Evolutionary conservation across 129 eudicot genomes (phyloP), one percentile per base, ranked within the genome.

Genomic region (Tagetes patula): DNA sequence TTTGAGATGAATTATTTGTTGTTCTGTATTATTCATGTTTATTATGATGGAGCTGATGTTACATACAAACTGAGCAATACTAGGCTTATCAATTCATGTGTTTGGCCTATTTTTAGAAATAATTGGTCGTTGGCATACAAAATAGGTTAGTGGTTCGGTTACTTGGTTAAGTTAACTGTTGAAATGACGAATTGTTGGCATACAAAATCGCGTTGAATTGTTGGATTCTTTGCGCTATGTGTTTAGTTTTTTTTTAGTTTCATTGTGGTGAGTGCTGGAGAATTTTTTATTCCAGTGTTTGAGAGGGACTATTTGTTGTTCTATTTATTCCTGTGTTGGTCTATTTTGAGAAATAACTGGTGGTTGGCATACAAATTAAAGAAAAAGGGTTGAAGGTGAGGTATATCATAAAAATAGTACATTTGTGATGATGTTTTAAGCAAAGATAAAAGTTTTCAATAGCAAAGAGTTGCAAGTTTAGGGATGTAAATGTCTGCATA

Each of bases 331-430:
- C 49, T 45, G 49, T 45, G 49, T 48, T 20, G 4, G 12, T 20
- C 54, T 48, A 48, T 2, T 48, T 74, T 50, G 53, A 74, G 63
- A 74, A 39, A 64, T 36, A 63, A 52, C 67, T 11, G 55, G 53
- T 41, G 42, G 8, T 40, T 56, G 50, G 38, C 55, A 36, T 40
- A 30, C 33, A 32, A 59, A 45, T 41, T n/a, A 32, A 36, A 36
- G 27, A 43, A 43, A 6, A 60, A 43, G 33, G 11, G 48, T 34
- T 73, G 7, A 56, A 55, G 67, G 36, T 59, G 58, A 32, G 68
- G 38, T 45, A 60, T 60, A 42, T 36, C 39, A 36, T 61, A 40
- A 73, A 55, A 39, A 37, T 8, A 39, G 33, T 33, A 12, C 3
- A 62, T 8, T 34, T 62, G 52, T 61, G 49, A 32, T 74, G 70